Conservation (phyloP, 768 basidiomycete genomes). For the Brasilioporus rufonigricans region DNA sequence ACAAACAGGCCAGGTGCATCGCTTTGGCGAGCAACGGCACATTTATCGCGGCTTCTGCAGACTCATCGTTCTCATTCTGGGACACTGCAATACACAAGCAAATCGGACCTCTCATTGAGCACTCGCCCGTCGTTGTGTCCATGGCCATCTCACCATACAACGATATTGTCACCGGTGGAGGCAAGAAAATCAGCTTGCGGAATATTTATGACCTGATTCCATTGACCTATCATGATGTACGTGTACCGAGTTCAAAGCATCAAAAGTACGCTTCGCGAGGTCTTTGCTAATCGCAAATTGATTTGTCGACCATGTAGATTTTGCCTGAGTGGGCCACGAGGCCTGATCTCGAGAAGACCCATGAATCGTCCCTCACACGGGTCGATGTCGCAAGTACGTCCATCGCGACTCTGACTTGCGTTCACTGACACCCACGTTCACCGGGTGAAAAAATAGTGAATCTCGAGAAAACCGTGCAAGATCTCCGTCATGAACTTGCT, state of each 20-base stretch:
- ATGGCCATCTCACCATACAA: constrained; percentile 1
- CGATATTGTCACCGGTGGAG: neutral
- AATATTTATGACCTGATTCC: neutral
- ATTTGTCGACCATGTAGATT: neutral
- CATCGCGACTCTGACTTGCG: neutral
- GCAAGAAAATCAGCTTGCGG: neutral
- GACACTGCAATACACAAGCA: neutral
- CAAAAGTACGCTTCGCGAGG: neutral
- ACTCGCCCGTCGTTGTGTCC: neutral
- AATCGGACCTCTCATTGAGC: neutral
- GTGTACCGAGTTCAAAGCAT: neutral
- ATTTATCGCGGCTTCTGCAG: neutral
- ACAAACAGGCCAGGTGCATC: neutral
- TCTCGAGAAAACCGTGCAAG: neutral
- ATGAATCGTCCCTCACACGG: neutral
- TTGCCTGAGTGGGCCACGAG: neutral
- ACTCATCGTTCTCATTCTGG: neutral
- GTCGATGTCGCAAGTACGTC: neutral
- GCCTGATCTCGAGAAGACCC: neutral
- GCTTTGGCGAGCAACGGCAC: neutral
- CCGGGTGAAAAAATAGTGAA: neutral
- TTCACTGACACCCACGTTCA: neutral
- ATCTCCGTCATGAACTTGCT: neutral
- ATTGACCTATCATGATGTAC: neutral
- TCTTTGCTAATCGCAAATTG: neutral